Percentiles rank a stretch among this genome's conserved stretches.
Conservation (phyloP, 164 flowering plant species). For the Dillenia turbinata region DNA sequence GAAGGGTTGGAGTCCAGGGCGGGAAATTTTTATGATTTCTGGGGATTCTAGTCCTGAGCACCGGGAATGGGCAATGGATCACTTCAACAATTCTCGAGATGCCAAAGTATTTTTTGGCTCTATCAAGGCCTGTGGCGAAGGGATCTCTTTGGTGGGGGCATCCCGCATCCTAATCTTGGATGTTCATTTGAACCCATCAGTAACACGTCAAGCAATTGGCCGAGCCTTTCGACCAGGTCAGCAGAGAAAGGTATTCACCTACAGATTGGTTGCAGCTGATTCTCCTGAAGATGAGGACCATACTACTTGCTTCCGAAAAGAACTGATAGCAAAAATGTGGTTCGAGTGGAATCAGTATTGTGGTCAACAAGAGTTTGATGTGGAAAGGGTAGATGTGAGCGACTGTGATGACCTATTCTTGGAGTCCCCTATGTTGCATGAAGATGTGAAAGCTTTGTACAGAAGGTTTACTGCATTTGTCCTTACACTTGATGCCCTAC, state of each 20-base stretch:
- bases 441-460: slow-evolving; percentile 40
- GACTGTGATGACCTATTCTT: slow-evolving; percentile 47
- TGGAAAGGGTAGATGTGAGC: slow-evolving; percentile 35
- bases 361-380: slow-evolving; percentile 28
- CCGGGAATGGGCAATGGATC: slow-evolving; percentile 48
- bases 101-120: slow-evolving; percentile 21
- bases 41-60: slow-evolving; percentile 48
- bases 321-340: slow-evolving; percentile 62
- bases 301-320: slow-evolving; percentile 52
- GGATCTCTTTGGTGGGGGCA: slow-evolving; percentile 22
- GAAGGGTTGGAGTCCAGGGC: slow-evolving; percentile 46
- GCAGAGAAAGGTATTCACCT: slow-evolving; percentile 13
- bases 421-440: slow-evolving; percentile 30
- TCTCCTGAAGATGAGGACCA: slow-evolving; percentile 29
- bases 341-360: slow-evolving; percentile 60
- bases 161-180: slow-evolving; percentile 20
- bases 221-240: slow-evolving; percentile 26
- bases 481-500: too few species aligned
- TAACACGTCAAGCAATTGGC: slow-evolving; percentile 23
- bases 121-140: slow-evolving; percentile 23
- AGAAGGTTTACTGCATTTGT: slow-evolving; percentile 31
- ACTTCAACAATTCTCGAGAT: slow-evolving; percentile 23
- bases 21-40: slow-evolving; percentile 46
- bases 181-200: slow-evolving; percentile 23
- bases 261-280: slow-evolving; percentile 18